Evolutionary conservation across 2,329 filamentous ascomycete species (phyloP).

Genomic region (Cladosporium sp.): DNA sequence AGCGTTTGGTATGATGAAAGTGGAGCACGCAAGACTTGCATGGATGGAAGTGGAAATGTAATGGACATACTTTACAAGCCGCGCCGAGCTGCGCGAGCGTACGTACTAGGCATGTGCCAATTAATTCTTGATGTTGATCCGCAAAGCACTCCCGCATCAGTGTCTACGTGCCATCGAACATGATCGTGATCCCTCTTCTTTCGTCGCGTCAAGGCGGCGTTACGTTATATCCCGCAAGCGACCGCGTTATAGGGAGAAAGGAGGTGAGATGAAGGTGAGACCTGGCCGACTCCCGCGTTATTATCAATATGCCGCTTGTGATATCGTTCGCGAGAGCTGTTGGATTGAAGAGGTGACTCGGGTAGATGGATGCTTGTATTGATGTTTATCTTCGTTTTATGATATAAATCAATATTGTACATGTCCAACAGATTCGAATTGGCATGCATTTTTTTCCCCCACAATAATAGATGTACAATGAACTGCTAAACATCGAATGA

Average conservation of each 20-base stretch:
- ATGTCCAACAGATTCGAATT: background rate
- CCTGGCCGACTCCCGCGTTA: conserved; percentile 4
- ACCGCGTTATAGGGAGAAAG: background rate
- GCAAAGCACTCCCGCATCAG: background rate
- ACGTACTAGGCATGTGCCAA: background rate
- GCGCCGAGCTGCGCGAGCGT: background rate
- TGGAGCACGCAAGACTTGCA: background rate
- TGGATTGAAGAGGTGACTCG: background rate
- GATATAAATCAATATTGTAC: background rate
- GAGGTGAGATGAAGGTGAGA: conserved; percentile 17
- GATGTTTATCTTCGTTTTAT: background rate
- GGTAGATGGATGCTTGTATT: background rate
- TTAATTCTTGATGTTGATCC: background rate
- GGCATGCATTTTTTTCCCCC: background rate
- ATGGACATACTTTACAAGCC: background rate
- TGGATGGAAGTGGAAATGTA: background rate
- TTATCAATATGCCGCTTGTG: conserved; percentile 2
- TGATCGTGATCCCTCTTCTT: background rate
- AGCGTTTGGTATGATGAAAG: too few species aligned
- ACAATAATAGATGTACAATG: background rate
- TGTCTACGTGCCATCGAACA: background rate
- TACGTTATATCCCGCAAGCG: background rate
- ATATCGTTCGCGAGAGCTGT: background rate
- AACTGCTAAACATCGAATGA: background rate
- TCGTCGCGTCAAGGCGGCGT: background rate